Base-by-base conservation (phyloP, 371 early-diverging fungal genomes). In the Syncephalis fuscata region DNA sequence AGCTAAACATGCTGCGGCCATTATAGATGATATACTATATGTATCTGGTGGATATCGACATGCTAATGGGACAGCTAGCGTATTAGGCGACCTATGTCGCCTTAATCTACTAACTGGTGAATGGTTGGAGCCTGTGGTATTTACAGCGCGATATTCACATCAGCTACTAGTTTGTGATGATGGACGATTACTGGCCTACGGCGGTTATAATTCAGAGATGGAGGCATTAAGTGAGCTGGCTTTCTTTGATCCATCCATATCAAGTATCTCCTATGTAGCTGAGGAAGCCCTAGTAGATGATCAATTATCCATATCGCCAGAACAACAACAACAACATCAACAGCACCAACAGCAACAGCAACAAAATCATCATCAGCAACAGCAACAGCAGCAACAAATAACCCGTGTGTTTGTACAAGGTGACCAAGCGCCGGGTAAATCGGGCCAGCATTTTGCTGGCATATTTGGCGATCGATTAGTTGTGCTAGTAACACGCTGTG, bases 381-480 rank as follows among this genome's bases (percentile, higher is more conserved):
- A 32, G 11, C 32, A 32, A 32, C 32, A 32, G 32, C 11, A 4
- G 32, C 32, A 32, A 32, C 32, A 32, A 32, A 11, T 32, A 11
- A 32, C 11, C 4, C 32, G 32, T 32, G 32, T 32, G 4, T 32
- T 7, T 32, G 32, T 32, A 11, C 32, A 32, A 1, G 68, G 72
- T 15, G 66, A 71, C 0, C 59, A 57, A 15, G 64, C 76, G 8
- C 82, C 82, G 1, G 66, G 73, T 22, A 51, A 71, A 8, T 54
- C 64, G 10, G 82, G 78, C 3, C 80, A 79, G 52, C 75, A 77
- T 27, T 79, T 73, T 54, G 66, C 74, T 4, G 78, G 79, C 44
- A 56, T 79, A 37, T 79, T 74, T 58, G 76, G 75, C 8, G 67
- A 71, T 48, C 64, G 70, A 47, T 59, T 82, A 3, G 67, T 78